Evolutionary conservation across 148 eudicot genomes (phyloP).

Genomic region (Suaeda aralocaspica): DNA sequence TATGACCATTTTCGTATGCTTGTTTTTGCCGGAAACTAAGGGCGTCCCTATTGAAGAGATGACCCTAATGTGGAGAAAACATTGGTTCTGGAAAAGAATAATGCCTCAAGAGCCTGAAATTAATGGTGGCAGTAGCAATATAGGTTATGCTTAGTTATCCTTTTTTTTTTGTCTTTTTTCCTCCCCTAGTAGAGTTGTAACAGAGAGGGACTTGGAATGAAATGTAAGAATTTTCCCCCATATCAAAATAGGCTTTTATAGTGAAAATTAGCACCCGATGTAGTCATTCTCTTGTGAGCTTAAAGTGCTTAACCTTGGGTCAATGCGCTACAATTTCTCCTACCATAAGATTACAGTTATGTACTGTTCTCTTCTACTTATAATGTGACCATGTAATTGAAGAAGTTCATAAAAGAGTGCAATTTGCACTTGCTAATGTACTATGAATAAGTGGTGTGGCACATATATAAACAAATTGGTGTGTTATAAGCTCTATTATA

Average conservation of each 20-base stretch:
- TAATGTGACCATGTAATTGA: too few relatives aligned
- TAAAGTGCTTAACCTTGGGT: too few relatives aligned
- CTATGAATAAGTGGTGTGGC: too few relatives aligned
- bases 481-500: too few relatives aligned
- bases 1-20: constrained; percentile 63
- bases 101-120: constrained; percentile 28
- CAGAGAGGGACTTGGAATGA: neutral
- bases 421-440: too few relatives aligned
- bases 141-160: neutral
- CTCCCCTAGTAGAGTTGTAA: neutral
- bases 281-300: too few relatives aligned
- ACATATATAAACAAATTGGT: too few relatives aligned
- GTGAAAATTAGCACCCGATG: too few relatives aligned
- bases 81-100: constrained; percentile 72
- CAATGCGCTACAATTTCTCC: too few relatives aligned
- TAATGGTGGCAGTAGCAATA: neutral
- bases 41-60: constrained; percentile 86
- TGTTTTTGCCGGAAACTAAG: constrained; percentile 81
- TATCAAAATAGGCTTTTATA: neutral
- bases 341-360: too few relatives aligned
- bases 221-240: neutral
- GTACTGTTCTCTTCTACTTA: too few relatives aligned
- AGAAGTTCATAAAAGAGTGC: too few relatives aligned
- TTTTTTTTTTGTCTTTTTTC: neutral
- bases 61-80: constrained; percentile 62